phyloP scores from a whole-genome alignment of 1,139 yeast genomes.

The Yamadazyma trypodendri region DNA sequence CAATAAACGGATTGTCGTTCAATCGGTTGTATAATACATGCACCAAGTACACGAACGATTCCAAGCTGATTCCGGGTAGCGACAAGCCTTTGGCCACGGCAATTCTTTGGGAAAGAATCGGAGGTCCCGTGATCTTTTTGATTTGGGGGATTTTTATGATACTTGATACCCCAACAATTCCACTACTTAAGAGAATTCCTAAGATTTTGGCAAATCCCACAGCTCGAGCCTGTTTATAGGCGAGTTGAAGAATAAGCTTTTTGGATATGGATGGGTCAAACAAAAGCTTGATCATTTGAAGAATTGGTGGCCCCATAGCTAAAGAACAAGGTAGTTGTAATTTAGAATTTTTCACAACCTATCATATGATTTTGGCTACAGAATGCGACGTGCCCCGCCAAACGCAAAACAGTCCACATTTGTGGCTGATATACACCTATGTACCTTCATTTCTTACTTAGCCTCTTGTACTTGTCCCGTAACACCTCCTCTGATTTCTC shows the following conservation, averaged over 20 bases:
- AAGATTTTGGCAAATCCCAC: constrained; percentile 38
- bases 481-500: constrained; percentile 70
- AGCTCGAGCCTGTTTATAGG: constrained; percentile 34
- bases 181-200: constrained; percentile 34
- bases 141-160: constrained; percentile 46
- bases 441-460: constrained; percentile 7
- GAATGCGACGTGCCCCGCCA: too few species aligned
- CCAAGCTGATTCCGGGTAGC: constrained; percentile 36
- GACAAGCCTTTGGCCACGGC: constrained; percentile 41
- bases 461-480: constrained; percentile 59
- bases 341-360: not conserved
- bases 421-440: not conserved
- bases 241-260: constrained; percentile 39
- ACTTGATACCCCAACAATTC: constrained; percentile 42
- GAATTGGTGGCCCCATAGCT: constrained; percentile 25
- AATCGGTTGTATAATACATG: constrained; percentile 43
- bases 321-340: not conserved
- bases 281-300: constrained; percentile 30
- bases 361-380: not conserved
- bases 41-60: constrained; percentile 38
- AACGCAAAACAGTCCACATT: not conserved
- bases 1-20: constrained; percentile 34
- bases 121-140: constrained; percentile 33
- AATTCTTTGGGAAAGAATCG: constrained; percentile 25
- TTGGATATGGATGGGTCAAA: constrained; percentile 43